Conservation (phyloP, 1,284 basidiomycete species). For the Ustilago lituana region DNA sequence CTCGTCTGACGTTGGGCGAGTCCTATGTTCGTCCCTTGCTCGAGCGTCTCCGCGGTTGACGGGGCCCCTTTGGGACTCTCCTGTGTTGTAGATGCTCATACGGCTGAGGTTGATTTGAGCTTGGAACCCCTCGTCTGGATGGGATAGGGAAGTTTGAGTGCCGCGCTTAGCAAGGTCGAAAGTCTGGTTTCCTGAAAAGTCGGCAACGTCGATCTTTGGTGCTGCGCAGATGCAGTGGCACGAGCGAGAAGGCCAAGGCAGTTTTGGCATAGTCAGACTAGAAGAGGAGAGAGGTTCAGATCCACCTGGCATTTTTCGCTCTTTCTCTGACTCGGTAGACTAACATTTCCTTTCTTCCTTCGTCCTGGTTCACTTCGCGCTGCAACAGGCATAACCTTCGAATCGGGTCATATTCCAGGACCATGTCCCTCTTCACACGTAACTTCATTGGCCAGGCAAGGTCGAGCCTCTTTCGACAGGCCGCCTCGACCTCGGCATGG, state of each 20-base stretch:
- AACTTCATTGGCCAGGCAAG: slow-evolving; percentile 35
- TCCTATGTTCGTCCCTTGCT: slow-evolving; percentile 52
- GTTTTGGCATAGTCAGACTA: not conserved
- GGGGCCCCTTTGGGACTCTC: slow-evolving; percentile 37
- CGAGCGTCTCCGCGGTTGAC: slow-evolving; percentile 44
- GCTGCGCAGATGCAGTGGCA: not conserved
- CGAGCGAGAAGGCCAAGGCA: not conserved
- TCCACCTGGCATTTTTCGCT: too few species aligned
- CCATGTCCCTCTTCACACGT: slow-evolving; percentile 40
- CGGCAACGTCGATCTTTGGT: slow-evolving; percentile 12
- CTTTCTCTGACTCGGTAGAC: not conserved
- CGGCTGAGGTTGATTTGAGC: slow-evolving; percentile 45
- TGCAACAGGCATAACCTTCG: too few species aligned
- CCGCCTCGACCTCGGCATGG: slow-evolving; percentile 25
- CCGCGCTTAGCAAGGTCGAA: slow-evolving; percentile 55
- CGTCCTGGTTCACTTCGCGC: too few species aligned
- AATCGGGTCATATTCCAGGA: too few species aligned
- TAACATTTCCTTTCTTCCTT: slow-evolving; percentile 6
- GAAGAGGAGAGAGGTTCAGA: not conserved
- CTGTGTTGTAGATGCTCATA: slow-evolving; percentile 42
- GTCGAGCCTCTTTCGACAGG: slow-evolving; percentile 23
- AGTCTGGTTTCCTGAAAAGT: slow-evolving; percentile 55
- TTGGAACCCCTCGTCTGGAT: slow-evolving; percentile 40
- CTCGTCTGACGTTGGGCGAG: slow-evolving; percentile 37
- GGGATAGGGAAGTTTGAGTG: slow-evolving; percentile 48